A percentile compares a stretch with the other conserved stretches of the same genome.
Evolutionary conservation across 768 basidiomycete species (phyloP).

Genomic region (Rubroboletus pulcherrimus): DNA sequence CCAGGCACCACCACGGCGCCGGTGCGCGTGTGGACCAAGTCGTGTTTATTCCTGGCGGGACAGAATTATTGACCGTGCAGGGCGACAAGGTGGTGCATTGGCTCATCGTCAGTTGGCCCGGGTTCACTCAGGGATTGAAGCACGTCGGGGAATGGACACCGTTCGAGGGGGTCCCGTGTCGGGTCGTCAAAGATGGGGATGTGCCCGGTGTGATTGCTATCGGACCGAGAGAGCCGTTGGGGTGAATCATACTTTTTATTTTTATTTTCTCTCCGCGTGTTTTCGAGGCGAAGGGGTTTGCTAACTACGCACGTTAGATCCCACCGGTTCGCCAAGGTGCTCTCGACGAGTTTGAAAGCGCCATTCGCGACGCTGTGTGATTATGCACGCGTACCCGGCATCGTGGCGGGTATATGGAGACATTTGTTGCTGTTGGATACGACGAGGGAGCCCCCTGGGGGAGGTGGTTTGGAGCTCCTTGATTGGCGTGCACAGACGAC

Average conservation of each 20-base stretch:
- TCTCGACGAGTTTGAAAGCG: conserved; percentile 17
- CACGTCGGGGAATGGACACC: conserved; percentile 20
- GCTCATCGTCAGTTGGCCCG: conserved; percentile 18
- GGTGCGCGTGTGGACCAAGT: conserved; percentile 23
- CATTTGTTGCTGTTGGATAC: conserved; percentile 27
- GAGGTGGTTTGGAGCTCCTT: conserved; percentile 26
- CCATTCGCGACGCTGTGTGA: conserved; percentile 23
- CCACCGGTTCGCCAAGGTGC: conserved; percentile 16
- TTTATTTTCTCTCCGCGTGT: neutral
- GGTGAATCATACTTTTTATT: neutral
- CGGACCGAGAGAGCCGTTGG: conserved; percentile 12
- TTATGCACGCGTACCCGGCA: conserved; percentile 22
- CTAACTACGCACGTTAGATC: conserved; percentile 1
- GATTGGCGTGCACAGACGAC: conserved; percentile 26
- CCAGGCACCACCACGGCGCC: neutral
- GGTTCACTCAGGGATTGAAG: conserved; percentile 13
- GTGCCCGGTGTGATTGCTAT: conserved; percentile 19
- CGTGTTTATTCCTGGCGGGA: conserved; percentile 24
- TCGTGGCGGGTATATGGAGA: conserved; percentile 21
- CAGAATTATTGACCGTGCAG: conserved; percentile 28
- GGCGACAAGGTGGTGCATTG: conserved; percentile 23
- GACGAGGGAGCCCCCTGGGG: conserved; percentile 6
- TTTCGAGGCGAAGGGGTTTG: neutral
- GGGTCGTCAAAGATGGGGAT: conserved; percentile 19
- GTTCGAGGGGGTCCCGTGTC: conserved; percentile 13